Percentiles rank a stretch among this genome's conserved stretches.
Evolutionary conservation across 257 asterid genomes (phyloP).

Genomic region (Fraxinus quadrangulata): DNA sequence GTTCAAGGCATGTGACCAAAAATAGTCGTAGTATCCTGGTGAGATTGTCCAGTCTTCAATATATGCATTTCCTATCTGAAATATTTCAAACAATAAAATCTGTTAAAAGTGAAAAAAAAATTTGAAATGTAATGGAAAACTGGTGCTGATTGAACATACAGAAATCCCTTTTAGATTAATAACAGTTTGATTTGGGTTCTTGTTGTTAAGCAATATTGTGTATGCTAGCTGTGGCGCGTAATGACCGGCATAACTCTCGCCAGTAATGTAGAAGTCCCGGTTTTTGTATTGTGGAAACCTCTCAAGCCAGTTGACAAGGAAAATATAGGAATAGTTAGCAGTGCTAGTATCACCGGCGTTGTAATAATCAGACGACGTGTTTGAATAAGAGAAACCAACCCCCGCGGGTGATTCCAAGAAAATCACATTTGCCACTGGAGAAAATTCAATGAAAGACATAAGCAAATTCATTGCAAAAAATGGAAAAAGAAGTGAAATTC

Average conservation of each 20-base stretch:
- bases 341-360: constrained; percentile 36
- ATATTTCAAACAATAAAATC: background rate
- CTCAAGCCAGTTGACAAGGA: constrained; percentile 53
- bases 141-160: constrained; percentile 22
- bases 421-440: constrained; percentile 44
- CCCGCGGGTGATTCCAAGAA: constrained; percentile 59
- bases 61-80: constrained; percentile 42
- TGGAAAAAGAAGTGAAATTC: too few relatives aligned
- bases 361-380: constrained; percentile 37
- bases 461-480: background rate
- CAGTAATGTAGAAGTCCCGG: constrained; percentile 30
- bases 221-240: constrained; percentile 31
- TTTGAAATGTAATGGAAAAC: background rate
- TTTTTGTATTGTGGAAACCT: constrained; percentile 47
- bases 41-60: constrained; percentile 27
- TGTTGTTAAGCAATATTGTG: constrained; percentile 24
- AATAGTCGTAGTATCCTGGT: constrained; percentile 29
- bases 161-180: constrained; percentile 33
- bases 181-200: constrained; percentile 4
- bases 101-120: background rate
- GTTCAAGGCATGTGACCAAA: constrained; percentile 41
- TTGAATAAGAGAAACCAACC: constrained; percentile 61
- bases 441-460: background rate
- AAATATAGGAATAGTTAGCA: constrained; percentile 40
- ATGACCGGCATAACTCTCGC: constrained; percentile 34